Conservation (phyloP, 2,329 filamentous ascomycete species). For the Colletotrichum cereale region DNA sequence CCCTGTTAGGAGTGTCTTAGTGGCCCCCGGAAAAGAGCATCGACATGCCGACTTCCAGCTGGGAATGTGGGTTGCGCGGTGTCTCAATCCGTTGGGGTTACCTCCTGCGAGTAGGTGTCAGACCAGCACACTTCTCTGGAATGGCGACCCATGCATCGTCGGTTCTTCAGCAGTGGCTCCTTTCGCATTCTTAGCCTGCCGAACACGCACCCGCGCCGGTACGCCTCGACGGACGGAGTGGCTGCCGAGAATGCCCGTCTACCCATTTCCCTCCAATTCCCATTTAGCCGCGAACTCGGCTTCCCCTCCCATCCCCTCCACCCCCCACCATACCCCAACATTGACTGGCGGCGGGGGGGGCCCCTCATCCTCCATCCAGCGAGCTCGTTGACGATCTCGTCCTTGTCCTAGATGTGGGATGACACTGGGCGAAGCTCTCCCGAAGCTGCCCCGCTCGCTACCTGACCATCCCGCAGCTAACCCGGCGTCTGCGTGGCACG, state of each 20-base stretch:
- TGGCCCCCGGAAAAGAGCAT: not conserved
- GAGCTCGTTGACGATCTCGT: slow-evolving; percentile 18
- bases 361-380: slow-evolving; percentile 9
- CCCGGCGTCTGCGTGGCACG: slow-evolving; percentile 5
- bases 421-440: slow-evolving; percentile 21
- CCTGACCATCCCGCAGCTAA: slow-evolving; percentile 4
- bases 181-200: not conserved
- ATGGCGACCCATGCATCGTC: not conserved
- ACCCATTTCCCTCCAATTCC: slow-evolving; percentile 14
- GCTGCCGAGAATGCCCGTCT: not conserved
- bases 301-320: slow-evolving; percentile 25
- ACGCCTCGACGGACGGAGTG: slow-evolving; percentile 10
- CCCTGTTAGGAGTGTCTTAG: accelerated
- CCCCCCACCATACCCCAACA: slow-evolving; percentile 30
- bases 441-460: slow-evolving; percentile 25
- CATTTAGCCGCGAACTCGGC: slow-evolving; percentile 34
- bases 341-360: not conserved
- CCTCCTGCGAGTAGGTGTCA: not conserved
- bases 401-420: not conserved
- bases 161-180: not conserved
- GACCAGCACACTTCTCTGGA: not conserved
- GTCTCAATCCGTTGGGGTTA: not conserved
- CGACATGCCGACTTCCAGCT: not conserved
- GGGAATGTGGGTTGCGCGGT: not conserved
- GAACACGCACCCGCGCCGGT: not conserved